Percentiles rank a stretch among this genome's conserved stretches.
Conservation (phyloP, 495 filamentous ascomycete genomes). For the Parmelia sp. region DNA sequence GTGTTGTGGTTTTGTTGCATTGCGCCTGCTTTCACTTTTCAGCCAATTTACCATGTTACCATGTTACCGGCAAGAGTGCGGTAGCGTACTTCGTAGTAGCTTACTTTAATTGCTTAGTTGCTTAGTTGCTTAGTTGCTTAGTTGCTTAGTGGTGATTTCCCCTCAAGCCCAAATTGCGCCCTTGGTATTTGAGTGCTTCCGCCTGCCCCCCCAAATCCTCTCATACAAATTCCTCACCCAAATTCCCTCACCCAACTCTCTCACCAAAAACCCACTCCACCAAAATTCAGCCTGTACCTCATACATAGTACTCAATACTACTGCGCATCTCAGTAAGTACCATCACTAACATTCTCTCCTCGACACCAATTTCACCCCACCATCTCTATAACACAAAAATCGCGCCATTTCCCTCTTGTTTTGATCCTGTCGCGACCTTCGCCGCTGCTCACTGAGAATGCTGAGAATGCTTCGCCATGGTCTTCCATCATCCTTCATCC, state of each 20-base stretch:
- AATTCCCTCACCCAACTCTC: conserved; percentile 58
- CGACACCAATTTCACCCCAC: conserved; percentile 22
- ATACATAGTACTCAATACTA: conserved; percentile 30
- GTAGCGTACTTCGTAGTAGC: conserved; percentile 2
- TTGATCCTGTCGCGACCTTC: conserved; percentile 28
- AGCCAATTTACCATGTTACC: too few relatives aligned
- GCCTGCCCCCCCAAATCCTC: conserved; percentile 38
- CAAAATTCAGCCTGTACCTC: conserved; percentile 32
- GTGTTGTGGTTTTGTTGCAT: neutral
- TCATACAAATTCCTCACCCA: conserved; percentile 49
- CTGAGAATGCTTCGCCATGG: conserved; percentile 4
- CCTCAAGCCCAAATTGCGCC: conserved; percentile 17
- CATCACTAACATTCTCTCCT: conserved; percentile 28
- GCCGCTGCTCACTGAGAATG: conserved; percentile 26
- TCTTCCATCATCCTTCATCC: conserved; percentile 17
- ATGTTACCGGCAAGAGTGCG: conserved; percentile 14
- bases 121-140: too few relatives aligned
- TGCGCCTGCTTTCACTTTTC: conserved; percentile 8
- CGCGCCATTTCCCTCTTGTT: conserved; percentile 28
- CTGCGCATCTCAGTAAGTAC: conserved; percentile 28
- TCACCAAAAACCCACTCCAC: conserved; percentile 47
- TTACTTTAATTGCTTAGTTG: too few relatives aligned
- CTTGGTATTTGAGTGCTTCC: conserved; percentile 19
- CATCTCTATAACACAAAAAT: conserved; percentile 21
- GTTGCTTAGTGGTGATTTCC: conserved; percentile 12